Evolutionary conservation across 1,139 yeast genomes (phyloP).

Genomic region (Fermentozyma sake): DNA sequence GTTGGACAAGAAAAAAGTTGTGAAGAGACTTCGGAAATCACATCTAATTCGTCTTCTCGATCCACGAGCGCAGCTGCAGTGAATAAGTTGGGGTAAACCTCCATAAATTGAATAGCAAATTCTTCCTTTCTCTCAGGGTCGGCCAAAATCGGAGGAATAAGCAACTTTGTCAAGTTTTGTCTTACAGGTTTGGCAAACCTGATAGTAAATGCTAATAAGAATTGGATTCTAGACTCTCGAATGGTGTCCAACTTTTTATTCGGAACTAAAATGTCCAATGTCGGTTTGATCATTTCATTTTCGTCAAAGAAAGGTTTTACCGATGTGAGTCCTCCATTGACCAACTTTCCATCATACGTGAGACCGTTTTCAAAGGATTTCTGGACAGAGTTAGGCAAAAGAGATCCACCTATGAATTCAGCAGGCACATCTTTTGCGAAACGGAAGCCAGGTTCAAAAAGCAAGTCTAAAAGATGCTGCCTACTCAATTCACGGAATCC

Average conservation of each 20-base stretch:
- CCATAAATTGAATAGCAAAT: conserved; percentile 50
- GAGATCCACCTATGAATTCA: conserved; percentile 10
- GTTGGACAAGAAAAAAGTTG: conserved; percentile 68
- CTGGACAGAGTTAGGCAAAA: no score
- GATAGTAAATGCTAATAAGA: conserved; percentile 50
- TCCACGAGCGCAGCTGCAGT: conserved; percentile 48
- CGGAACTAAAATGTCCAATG: conserved; percentile 5
- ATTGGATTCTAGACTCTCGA: conserved; percentile 43
- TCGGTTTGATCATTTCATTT: conserved; percentile 12
- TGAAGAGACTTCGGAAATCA: conserved; percentile 49
- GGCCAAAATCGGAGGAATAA: conserved; percentile 53
- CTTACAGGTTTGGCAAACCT: conserved; percentile 52
- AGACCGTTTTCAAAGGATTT: conserved; percentile 34
- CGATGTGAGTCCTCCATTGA: conserved; percentile 18
- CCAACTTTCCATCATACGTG: conserved; percentile 21
- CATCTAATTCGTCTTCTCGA: conserved; percentile 60
- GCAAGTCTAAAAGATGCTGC: conserved; percentile 19
- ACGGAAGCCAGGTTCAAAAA: conserved; percentile 25
- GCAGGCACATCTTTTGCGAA: conserved; percentile 26
- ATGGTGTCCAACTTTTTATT: not conserved
- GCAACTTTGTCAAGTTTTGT: conserved; percentile 37
- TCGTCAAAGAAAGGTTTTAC: conserved; percentile 11
- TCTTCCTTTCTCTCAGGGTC: conserved; percentile 40
- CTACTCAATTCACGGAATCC: conserved; percentile 23
- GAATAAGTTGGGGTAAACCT: conserved; percentile 52